Evolutionary conservation across 192 early-diverging fungal genomes (phyloP).

Genomic region (Chytriomyces sp.): DNA sequence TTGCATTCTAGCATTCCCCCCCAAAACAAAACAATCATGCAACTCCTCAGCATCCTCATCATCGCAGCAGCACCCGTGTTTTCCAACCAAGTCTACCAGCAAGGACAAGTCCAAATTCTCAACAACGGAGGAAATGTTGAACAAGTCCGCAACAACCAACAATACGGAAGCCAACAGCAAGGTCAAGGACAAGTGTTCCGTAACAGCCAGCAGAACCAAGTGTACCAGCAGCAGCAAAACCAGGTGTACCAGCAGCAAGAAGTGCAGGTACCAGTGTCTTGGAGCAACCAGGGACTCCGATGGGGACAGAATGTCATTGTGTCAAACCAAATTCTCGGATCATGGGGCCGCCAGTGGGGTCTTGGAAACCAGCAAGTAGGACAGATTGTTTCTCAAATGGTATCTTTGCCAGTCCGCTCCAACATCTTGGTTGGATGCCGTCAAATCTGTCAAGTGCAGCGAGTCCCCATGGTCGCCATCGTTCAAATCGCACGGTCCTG

Average conservation of each 20-base stretch:
- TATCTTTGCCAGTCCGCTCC: not conserved
- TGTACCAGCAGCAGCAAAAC: not conserved
- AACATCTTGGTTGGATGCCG: not conserved
- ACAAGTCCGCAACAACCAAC: too few species aligned
- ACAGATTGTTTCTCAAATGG: not conserved
- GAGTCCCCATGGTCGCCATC: not conserved
- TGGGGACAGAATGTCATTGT: not conserved
- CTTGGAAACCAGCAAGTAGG: not conserved
- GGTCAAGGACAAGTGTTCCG: too few species aligned
- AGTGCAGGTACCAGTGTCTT: not conserved
- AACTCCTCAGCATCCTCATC: too few species aligned
- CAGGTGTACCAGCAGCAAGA: not conserved
- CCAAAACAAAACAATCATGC: too few species aligned
- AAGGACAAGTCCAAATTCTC: too few species aligned
- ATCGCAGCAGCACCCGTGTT: too few species aligned
- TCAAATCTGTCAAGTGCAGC: not conserved
- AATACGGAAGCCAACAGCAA: too few species aligned
- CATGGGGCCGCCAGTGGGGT: not conserved
- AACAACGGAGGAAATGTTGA: too few species aligned
- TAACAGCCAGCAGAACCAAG: not conserved
- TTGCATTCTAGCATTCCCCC: too few species aligned
- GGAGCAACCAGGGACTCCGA: not conserved
- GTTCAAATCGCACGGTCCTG: not conserved
- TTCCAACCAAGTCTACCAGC: too few species aligned
- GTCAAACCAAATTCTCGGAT: not conserved